phyloP scores from a whole-genome alignment of 768 basidiomycete genomes.

The Phlegmacium glaucopus region DNA sequence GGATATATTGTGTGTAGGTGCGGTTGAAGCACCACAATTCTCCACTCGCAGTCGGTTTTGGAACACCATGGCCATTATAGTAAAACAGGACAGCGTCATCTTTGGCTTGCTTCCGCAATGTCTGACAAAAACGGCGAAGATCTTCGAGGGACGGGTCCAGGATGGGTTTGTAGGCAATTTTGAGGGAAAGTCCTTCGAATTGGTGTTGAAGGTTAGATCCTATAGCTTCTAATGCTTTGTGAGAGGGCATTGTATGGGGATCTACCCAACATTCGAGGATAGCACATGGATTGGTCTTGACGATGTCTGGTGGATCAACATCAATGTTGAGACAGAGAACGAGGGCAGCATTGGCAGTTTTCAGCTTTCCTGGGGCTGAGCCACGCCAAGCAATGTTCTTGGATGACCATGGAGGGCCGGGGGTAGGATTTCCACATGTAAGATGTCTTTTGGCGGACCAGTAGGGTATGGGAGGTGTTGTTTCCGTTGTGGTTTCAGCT shows the following conservation, averaged over 20 bases:
- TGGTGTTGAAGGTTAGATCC: conserved; percentile 92
- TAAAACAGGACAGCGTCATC: conserved; percentile 94
- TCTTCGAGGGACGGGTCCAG: conserved; percentile 96
- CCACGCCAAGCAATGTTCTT: conserved; percentile 79
- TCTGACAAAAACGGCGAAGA: conserved; percentile 80
- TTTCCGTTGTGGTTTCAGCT: conserved; percentile 42
- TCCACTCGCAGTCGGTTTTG: conserved; percentile 91
- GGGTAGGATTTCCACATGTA: conserved; percentile 83
- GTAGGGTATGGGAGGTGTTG: conserved; percentile 68
- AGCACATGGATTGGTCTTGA: conserved; percentile 96
- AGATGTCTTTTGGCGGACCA: conserved; percentile 90
- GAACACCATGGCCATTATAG: conserved; percentile 98
- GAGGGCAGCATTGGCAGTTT: conserved; percentile 85
- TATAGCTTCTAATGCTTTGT: conserved; percentile 92
- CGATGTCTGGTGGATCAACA: conserved; percentile 94
- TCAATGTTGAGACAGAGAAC: conserved; percentile 96
- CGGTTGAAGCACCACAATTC: conserved; percentile 99
- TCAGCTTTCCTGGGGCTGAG: conserved; percentile 77
- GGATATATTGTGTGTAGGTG: conserved; percentile 97
- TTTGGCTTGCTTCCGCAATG: conserved; percentile 82
- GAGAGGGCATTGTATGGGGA: conserved; percentile 86
- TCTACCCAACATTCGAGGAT: conserved; percentile 97
- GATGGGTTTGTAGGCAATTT: conserved; percentile 92
- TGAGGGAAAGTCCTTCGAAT: conserved; percentile 92
- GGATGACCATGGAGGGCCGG: conserved; percentile 60